phyloP scores from a whole-genome alignment of 331 rosid species.

The Acacia pycnantha region DNA sequence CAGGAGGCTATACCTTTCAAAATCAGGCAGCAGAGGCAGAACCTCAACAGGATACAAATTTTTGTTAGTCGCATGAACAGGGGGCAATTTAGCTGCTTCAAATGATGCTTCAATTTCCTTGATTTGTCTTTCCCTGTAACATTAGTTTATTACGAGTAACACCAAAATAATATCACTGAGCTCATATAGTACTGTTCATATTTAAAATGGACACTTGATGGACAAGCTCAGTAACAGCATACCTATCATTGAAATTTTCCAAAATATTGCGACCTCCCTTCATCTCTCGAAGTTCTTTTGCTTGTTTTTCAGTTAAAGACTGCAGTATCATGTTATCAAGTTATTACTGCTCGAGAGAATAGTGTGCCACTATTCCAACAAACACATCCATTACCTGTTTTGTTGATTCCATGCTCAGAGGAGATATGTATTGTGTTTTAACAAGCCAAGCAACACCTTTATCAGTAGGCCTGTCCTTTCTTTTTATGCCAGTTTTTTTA shows the following conservation, averaged over 20 bases:
- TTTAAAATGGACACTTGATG: background rate
- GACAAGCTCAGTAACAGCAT: constrained; percentile 18
- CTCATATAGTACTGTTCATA: constrained; percentile 1
- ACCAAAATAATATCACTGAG: background rate
- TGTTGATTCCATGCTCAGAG: constrained; percentile 87
- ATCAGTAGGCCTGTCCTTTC: constrained; percentile 97
- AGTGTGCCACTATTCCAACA: constrained; percentile 16
- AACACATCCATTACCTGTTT: constrained; percentile 68
- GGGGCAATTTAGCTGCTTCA: constrained; percentile 88
- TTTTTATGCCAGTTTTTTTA: constrained; percentile 83
- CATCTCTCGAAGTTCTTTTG: constrained; percentile 90
- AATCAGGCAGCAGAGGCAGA: constrained; percentile 90
- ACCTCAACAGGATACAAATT: constrained; percentile 86
- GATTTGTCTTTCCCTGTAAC: constrained; percentile 85
- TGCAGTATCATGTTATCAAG: constrained; percentile 36
- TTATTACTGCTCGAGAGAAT: constrained; percentile 30
- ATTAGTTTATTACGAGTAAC: constrained; percentile 19
- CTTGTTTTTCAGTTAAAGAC: constrained; percentile 98
- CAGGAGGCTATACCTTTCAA: constrained; percentile 61
- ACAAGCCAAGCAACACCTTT: constrained; percentile 99
- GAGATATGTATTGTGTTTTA: constrained; percentile 96
- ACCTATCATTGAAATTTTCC: constrained; percentile 81
- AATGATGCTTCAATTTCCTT: constrained; percentile 98
- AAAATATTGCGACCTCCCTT: constrained; percentile 72
- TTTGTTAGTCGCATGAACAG: constrained; percentile 92